These are phyloP conservation scores for Mycena alexandri DNA, from an alignment of 768 basidiomycete species.

Conservation along the genomic window DNA sequence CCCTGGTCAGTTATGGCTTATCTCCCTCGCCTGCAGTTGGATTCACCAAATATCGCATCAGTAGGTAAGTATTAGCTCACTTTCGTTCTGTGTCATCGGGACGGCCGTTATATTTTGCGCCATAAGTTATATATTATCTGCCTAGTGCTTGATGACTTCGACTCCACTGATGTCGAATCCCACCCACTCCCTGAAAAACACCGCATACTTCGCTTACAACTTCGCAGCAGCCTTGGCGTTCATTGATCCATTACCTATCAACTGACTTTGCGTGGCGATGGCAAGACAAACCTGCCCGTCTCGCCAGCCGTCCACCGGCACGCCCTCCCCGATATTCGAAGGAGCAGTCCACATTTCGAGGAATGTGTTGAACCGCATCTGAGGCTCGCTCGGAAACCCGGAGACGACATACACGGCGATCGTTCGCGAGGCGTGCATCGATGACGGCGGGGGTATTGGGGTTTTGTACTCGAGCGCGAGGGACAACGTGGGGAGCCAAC, in stretches of 20 bases:
- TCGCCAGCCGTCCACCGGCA: slow-evolving; percentile 48
- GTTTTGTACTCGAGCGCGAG: slow-evolving; percentile 74
- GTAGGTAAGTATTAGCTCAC: too few relatives aligned
- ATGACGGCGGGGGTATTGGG: slow-evolving; percentile 29
- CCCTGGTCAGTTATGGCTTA: too few relatives aligned
- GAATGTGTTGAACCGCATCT: slow-evolving; percentile 52
- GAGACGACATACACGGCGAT: slow-evolving; percentile 49
- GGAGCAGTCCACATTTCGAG: slow-evolving; percentile 61
- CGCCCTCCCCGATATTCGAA: slow-evolving; percentile 47
- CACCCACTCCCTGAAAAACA: too few relatives aligned
- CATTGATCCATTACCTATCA: slow-evolving; percentile 40
- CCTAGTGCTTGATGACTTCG: too few relatives aligned
- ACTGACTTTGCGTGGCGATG: slow-evolving; percentile 54
- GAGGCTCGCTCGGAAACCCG: slow-evolving; percentile 44
- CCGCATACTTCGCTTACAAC: neutral
- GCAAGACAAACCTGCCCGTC: slow-evolving; percentile 58
- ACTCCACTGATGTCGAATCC: too few relatives aligned
- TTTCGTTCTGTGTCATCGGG: neutral
- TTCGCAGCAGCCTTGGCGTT: slow-evolving; percentile 10
- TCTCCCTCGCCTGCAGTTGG: too few relatives aligned
- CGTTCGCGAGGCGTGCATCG: slow-evolving; percentile 39
- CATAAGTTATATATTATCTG: too few relatives aligned
- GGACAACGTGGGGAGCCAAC: slow-evolving; percentile 76
- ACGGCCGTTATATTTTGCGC: too few relatives aligned
- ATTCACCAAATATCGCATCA: neutral